Conservation (phyloP, 129 eudicot genomes). For the Gnaphalium uliginosum region DNA sequence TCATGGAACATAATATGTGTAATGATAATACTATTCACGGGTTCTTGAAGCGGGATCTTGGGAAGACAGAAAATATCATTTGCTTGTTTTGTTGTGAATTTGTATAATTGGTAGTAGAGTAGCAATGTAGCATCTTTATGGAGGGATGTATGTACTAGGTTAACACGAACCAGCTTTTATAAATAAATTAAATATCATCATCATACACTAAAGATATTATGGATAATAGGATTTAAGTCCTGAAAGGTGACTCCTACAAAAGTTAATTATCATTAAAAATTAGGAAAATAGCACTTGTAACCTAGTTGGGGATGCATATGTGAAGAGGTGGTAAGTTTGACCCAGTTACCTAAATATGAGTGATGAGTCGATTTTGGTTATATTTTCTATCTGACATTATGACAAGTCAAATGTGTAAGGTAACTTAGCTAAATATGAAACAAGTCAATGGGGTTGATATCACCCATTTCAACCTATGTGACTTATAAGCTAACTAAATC, state of each 20-base stretch:
- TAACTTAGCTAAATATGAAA: not conserved
- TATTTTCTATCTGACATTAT: not conserved
- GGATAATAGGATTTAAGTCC: too few relatives aligned
- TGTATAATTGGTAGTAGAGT: not conserved
- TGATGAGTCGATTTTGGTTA: not conserved
- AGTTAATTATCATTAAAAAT: too few relatives aligned
- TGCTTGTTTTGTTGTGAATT: not conserved
- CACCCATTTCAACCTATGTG: not conserved
- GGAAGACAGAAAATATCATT: too few relatives aligned
- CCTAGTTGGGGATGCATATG: not conserved
- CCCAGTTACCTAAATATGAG: not conserved
- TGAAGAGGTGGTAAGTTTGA: not conserved
- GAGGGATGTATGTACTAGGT: not conserved
- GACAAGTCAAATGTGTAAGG: not conserved
- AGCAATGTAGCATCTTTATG: not conserved
- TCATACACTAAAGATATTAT: too few relatives aligned
- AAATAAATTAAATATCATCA: too few relatives aligned
- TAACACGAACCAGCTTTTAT: not conserved
- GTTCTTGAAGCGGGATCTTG: too few relatives aligned
- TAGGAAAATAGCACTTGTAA: not conserved
- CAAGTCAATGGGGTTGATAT: not conserved
- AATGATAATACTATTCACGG: too few relatives aligned
- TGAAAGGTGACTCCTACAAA: too few relatives aligned
- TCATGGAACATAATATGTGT: too few relatives aligned
- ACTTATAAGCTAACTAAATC: not conserved